Conservation (phyloP, 163 green algal species). For the Chlamydomonas reinhardtii region DNA sequence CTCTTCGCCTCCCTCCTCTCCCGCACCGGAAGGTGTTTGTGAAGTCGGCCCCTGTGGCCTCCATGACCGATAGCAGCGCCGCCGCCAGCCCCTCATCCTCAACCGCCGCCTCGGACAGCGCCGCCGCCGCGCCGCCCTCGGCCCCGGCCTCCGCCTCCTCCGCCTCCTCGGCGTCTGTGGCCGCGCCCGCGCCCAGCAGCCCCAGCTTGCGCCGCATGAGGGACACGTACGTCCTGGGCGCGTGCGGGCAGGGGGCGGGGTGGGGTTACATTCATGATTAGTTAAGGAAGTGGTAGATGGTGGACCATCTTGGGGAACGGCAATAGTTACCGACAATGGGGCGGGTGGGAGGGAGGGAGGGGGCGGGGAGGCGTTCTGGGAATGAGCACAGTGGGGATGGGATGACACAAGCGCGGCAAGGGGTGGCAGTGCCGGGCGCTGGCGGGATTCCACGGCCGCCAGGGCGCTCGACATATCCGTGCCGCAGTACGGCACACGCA, state of each 20-base stretch:
- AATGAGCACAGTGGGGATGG: neutral
- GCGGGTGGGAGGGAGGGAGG: neutral
- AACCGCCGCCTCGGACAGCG: neutral
- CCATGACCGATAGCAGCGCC: constrained; percentile 70
- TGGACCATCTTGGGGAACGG: no score
- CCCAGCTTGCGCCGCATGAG: constrained; percentile 75
- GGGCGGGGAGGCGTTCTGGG: neutral
- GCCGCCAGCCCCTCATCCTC: constrained; percentile 56
- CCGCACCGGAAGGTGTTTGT: constrained; percentile 72
- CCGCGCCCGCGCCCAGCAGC: constrained; percentile 31
- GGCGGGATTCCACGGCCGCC: no score
- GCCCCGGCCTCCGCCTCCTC: neutral
- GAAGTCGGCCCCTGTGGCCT: constrained; percentile 73
- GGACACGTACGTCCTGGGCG: constrained; percentile 57
- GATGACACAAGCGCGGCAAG: no score
- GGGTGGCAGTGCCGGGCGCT: no score
- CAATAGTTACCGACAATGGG: neutral
- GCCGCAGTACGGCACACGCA: no score
- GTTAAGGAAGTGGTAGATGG: no score
- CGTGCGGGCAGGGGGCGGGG: no score
- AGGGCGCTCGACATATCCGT: no score
- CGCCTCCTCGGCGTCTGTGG: neutral
- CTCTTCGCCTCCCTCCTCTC: neutral
- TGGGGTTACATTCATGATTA: no score
- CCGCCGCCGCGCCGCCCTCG: neutral